Percentiles rank a stretch among this genome's conserved stretches.
Conservation (phyloP, 1,284 basidiomycete genomes). For the Pyrrhoderma noxium region DNA sequence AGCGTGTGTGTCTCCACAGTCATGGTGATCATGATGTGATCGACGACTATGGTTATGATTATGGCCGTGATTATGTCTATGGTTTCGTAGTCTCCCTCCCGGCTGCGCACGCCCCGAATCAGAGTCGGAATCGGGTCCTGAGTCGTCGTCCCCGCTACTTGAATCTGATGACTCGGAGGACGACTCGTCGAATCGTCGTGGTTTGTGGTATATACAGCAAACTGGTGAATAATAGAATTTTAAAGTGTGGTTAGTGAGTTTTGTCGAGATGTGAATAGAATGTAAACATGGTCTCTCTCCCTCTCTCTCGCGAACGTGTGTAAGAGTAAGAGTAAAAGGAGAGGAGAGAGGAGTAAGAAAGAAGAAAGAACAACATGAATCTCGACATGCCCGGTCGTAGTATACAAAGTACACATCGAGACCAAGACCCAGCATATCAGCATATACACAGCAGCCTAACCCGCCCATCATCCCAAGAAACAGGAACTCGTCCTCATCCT, state of each 20-base stretch:
- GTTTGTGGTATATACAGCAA: slow-evolving; percentile 86
- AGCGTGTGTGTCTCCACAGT: neutral
- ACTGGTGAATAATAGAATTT: slow-evolving; percentile 39
- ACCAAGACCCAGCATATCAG: too few species aligned
- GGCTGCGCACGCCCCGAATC: slow-evolving; percentile 29
- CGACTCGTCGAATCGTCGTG: slow-evolving; percentile 70
- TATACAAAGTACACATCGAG: too few species aligned
- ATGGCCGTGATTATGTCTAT: slow-evolving; percentile 22
- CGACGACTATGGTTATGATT: slow-evolving; percentile 22
- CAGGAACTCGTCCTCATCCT: too few species aligned
- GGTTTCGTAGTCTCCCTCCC: slow-evolving; percentile 5
- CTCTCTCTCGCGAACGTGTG: too few species aligned
- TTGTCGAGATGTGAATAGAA: too few species aligned
- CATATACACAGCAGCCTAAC: too few species aligned
- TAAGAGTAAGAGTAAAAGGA: too few species aligned
- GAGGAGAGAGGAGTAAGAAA: too few species aligned
- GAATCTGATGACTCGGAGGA: slow-evolving; percentile 55
- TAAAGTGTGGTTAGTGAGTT: neutral
- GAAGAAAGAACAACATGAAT: too few species aligned
- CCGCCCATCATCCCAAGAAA: too few species aligned
- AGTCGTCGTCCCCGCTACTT: slow-evolving; percentile 33
- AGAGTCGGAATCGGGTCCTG: slow-evolving; percentile 39
- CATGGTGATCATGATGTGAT: slow-evolving; percentile 12
- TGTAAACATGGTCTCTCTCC: too few species aligned
- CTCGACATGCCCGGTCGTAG: too few species aligned